Percentiles rank a stretch among this genome's conserved stretches.
These are phyloP conservation scores for Clavulina sp. DNA, from an alignment of 768 basidiomycete genomes.

Conservation along the genomic window DNA sequence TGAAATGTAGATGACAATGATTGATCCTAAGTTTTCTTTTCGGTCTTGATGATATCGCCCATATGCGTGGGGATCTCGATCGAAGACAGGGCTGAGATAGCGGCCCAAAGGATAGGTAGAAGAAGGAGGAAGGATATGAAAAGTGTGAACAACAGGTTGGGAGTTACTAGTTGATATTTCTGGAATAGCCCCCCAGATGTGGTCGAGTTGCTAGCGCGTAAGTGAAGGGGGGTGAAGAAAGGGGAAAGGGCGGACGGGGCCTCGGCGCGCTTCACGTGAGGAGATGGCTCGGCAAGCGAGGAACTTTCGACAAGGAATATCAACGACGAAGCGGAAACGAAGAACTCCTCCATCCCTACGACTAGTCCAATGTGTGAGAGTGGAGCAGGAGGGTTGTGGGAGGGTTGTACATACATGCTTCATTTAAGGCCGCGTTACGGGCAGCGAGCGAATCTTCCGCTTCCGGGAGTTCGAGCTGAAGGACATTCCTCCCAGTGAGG, in stretches of 20 bases:
- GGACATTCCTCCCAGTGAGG: no score
- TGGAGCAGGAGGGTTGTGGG: no score
- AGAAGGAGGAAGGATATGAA: conserved; percentile 9
- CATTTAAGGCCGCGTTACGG: no score
- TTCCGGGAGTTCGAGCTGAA: no score
- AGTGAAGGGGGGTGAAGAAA: neutral
- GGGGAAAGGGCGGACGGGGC: conserved; percentile 1
- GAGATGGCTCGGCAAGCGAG: no score
- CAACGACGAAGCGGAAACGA: no score
- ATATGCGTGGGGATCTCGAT: conserved; percentile 9
- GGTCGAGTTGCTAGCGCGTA: neutral
- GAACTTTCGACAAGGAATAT: no score
- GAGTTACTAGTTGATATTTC: conserved; percentile 12
- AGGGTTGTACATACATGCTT: no score
- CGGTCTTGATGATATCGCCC: conserved; percentile 7
- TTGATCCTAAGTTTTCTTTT: conserved; percentile 8
- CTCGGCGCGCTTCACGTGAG: neutral
- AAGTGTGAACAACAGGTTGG: conserved; percentile 9
- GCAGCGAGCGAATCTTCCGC: no score
- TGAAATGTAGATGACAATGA: neutral
- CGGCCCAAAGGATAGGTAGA: conserved; percentile 7
- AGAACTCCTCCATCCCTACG: no score
- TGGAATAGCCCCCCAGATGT: conserved; percentile 8
- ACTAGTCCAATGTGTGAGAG: no score
- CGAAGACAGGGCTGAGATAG: conserved; percentile 9